phyloP scores from a whole-genome alignment of 108 stramenopile genomes.

The Pseudonitzschia multiseries region DNA sequence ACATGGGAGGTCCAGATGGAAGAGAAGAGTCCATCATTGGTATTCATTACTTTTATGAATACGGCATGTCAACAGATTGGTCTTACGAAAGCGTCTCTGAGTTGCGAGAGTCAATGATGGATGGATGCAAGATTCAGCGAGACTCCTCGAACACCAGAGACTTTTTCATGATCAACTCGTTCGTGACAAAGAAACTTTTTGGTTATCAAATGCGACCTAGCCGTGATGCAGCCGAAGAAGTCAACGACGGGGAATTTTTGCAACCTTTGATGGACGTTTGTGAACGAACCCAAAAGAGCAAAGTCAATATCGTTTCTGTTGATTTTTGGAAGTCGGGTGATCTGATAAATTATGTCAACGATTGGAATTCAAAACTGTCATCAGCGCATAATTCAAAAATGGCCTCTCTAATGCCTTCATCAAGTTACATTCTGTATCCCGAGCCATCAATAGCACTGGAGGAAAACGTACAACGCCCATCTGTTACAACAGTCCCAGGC shows the following conservation, averaged over 20 bases:
- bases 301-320: constrained; percentile 45
- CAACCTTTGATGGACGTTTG: constrained; percentile 40
- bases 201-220: constrained; percentile 31
- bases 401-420: background rate
- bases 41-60: constrained; percentile 48
- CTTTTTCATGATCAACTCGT: constrained; percentile 55
- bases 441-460: background rate
- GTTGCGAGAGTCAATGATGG: constrained; percentile 34
- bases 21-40: constrained; percentile 33
- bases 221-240: constrained; percentile 21
- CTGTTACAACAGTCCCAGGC: background rate
- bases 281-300: background rate
- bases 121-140: constrained; percentile 52
- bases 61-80: constrained; percentile 57
- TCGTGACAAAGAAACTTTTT: constrained; percentile 33
- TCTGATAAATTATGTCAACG: constrained; percentile 40
- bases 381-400: background rate
- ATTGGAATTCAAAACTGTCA: constrained; percentile 36
- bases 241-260: constrained; percentile 46
- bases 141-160: constrained; percentile 22
- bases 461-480: background rate
- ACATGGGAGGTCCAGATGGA: constrained; percentile 51
- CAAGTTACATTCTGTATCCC: background rate
- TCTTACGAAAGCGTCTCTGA: constrained; percentile 39
- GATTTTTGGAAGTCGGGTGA: constrained; percentile 73